Evolutionary conservation across 257 asterid genomes (phyloP).

Genomic region (Solanum pennellii): DNA sequence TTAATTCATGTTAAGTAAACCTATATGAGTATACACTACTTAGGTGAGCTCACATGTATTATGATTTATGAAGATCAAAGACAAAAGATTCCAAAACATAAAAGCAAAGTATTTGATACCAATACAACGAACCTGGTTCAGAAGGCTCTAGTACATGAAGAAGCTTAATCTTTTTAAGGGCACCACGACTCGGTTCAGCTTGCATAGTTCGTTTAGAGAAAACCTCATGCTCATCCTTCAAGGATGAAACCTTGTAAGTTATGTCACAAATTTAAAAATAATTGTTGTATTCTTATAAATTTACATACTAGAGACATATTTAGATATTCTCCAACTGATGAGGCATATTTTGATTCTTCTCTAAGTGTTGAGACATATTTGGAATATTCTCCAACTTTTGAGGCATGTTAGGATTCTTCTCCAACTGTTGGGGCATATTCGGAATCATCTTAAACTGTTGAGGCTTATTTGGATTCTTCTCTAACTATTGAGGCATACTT

Average conservation of each 20-base stretch:
- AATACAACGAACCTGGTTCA: not conserved
- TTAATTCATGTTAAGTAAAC: not conserved
- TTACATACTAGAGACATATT: not conserved
- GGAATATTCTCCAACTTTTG: too few relatives aligned
- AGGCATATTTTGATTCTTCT: too few relatives aligned
- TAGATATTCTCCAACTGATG: not conserved
- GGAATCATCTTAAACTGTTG: too few relatives aligned
- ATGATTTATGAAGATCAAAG: not conserved
- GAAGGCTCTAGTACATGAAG: not conserved
- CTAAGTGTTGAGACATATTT: too few relatives aligned
- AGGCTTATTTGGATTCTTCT: too few relatives aligned
- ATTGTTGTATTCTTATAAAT: not conserved
- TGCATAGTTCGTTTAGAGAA: not conserved
- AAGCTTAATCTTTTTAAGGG: not conserved
- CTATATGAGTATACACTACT: not conserved
- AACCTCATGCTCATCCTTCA: not conserved
- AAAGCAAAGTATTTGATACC: not conserved
- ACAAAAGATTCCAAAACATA: not conserved
- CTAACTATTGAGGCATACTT: too few relatives aligned
- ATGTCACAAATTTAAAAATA: not conserved
- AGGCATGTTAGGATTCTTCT: too few relatives aligned
- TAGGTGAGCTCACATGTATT: not conserved
- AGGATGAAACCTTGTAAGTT: not conserved
- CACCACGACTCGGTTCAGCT: not conserved
- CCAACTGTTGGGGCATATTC: too few relatives aligned